These are phyloP conservation scores for Cryphonectria naterciae DNA, from an alignment of 2,329 filamentous ascomycete genomes.

Conservation along the genomic window DNA sequence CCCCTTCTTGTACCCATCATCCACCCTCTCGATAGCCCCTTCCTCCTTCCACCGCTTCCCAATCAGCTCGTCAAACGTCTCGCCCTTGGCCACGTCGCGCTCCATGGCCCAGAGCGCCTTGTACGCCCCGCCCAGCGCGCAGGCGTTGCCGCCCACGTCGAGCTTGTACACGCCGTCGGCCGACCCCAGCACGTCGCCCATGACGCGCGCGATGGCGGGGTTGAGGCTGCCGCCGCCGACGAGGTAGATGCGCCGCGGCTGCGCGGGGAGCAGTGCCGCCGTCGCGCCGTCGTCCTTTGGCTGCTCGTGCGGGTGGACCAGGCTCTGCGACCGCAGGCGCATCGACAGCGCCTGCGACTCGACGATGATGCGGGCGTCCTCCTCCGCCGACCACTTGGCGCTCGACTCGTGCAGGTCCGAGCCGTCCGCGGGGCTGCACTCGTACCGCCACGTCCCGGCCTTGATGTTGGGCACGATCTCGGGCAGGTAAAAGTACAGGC, in stretches of 20 bases:
- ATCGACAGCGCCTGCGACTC: constrained; percentile 95
- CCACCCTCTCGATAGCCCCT: constrained; percentile 80
- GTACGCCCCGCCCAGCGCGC: constrained; percentile 90
- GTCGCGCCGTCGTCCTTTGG: too few species aligned
- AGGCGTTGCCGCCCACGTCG: constrained; percentile 93
- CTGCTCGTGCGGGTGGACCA: constrained; percentile 63
- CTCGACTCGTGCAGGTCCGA: constrained; percentile 47
- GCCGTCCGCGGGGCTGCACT: constrained; percentile 57
- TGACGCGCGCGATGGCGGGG: constrained; percentile 81
- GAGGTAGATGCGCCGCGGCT: constrained; percentile 88
- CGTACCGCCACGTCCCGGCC: constrained; percentile 86
- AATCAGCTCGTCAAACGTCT: constrained; percentile 89
- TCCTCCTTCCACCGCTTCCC: constrained; percentile 84
- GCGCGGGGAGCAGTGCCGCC: constrained; percentile 60
- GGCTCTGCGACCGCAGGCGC: constrained; percentile 78
- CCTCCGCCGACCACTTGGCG: constrained; percentile 56
- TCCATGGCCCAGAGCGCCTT: constrained; percentile 94
- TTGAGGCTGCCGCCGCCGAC: constrained; percentile 92
- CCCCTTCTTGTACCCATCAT: constrained; percentile 75
- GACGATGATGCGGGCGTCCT: constrained; percentile 85
- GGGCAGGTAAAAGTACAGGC: constrained; percentile 91
- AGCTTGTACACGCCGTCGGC: constrained; percentile 90
- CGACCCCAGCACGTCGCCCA: constrained; percentile 87
- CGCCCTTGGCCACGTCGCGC: constrained; percentile 55
- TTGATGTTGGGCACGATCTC: constrained; percentile 94